These are phyloP conservation scores for Cupressus sempervirens DNA, from an alignment of 75 land plant genomes.

Conservation along the genomic window DNA sequence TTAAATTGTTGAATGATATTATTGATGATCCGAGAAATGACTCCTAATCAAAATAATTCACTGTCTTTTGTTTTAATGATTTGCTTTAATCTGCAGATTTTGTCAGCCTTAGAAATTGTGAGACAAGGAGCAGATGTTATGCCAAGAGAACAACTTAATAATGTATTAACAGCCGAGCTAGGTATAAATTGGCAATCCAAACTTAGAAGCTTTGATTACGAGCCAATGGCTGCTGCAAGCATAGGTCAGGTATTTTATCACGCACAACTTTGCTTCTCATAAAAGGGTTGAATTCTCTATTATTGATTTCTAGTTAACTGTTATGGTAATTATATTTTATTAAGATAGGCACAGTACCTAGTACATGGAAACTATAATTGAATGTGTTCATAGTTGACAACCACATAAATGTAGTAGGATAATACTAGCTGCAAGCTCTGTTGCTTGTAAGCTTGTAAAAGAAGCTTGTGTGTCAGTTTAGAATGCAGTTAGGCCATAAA, in stretches of 20 bases:
- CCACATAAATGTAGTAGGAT: neutral
- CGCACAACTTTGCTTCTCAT: neutral
- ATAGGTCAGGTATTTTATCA: constrained; percentile 78
- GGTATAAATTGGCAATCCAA: constrained; percentile 81
- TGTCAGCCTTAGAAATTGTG: constrained; percentile 92
- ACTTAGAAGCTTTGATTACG: constrained; percentile 81
- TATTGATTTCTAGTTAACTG: neutral
- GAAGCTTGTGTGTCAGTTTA: neutral
- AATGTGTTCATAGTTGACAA: neutral
- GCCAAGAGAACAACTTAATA: constrained; percentile 80
- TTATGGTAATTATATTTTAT: neutral
- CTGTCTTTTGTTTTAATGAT: neutral
- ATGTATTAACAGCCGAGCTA: constrained; percentile 76
- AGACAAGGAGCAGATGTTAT: constrained; percentile 99
- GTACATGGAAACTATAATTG: neutral
- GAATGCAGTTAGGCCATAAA: neutral
- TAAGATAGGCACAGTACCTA: neutral
- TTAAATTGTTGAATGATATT: neutral
- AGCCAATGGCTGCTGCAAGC: constrained; percentile 98
- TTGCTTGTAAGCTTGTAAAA: neutral
- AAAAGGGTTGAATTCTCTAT: neutral
- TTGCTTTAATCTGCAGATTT: constrained; percentile 44
- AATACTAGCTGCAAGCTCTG: neutral
- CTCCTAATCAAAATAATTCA: neutral
- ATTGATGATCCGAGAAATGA: neutral